phyloP scores from a whole-genome alignment of 1,139 yeast species.

The Taphrina betulina region DNA sequence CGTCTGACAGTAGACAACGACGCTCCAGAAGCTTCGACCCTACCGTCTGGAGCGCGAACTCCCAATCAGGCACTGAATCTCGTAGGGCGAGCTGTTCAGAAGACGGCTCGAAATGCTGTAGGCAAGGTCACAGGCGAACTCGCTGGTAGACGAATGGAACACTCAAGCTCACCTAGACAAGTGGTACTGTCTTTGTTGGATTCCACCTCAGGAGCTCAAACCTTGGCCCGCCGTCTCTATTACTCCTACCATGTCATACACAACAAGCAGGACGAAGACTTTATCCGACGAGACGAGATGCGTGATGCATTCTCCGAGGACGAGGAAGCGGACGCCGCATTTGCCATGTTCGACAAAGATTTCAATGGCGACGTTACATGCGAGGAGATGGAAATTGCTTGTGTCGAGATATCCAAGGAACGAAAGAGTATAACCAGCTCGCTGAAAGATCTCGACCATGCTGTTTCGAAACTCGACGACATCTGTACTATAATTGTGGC shows the following conservation, averaged over 20 bases:
- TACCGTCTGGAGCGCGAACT: conserved; percentile 22
- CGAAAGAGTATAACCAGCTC: conserved; percentile 46
- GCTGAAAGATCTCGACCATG: conserved; percentile 48
- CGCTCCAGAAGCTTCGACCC: conserved; percentile 40
- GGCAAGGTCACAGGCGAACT: conserved; percentile 44
- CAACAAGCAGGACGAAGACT: conserved; percentile 45
- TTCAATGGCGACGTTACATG: conserved; percentile 46
- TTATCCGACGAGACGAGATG: conserved; percentile 45
- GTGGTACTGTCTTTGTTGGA: conserved; percentile 46
- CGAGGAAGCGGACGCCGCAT: conserved; percentile 44
- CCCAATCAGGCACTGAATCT: conserved; percentile 24
- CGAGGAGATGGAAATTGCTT: conserved; percentile 47
- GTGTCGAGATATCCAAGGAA: conserved; percentile 46
- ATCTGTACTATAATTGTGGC: conserved; percentile 45
- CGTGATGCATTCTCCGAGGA: conserved; percentile 38
- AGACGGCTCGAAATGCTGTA: conserved; percentile 41
- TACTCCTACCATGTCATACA: conserved; percentile 41
- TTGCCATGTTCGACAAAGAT: conserved; percentile 46
- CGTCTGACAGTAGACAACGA: conserved; percentile 30
- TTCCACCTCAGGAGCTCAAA: conserved; percentile 42
- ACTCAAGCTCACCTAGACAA: conserved; percentile 40
- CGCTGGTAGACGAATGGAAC: conserved; percentile 34
- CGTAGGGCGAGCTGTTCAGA: conserved; percentile 33
- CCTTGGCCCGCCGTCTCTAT: conserved; percentile 48
- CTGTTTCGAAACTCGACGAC: conserved; percentile 48